Base-by-base conservation (phyloP, 108 stramenopile genomes). In the Discostella stelligeroides region DNA sequence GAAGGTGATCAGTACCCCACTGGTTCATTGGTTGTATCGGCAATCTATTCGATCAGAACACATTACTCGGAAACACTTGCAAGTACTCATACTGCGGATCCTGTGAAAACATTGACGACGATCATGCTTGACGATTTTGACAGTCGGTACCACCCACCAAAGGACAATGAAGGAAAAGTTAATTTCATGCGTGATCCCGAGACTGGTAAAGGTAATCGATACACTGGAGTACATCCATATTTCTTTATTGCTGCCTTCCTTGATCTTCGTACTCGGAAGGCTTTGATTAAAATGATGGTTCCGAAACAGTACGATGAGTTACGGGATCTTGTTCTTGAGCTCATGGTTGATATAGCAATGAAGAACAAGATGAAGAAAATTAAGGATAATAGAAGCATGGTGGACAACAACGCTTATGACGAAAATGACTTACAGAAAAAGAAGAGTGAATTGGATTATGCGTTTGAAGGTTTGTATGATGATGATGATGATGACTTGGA, bases 1-100 rank as follows among this genome's bases (percentile, higher is more conserved):
- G 55, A 56, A 56, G 55, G 30, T 17, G 30, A 56, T 25, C 27
- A 27, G 28, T 37, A 56, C 30, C 55, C 55, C 25, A 37, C 55
- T 37, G 55, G 55, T 17, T 56, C 13, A 6, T 56, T 56, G 55
- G 55, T 56, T 11, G 28, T 34, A 37, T 56, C 10, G 1, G 55
- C 30, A 1, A 15, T 56, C 5, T 34, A 21, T 34, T 6, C 10
- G 14, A 56, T 34, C 29, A 11, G 49, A 30, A 28, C 13, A 15
- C 55, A 56, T 29, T 27, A 37, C n/a, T 25, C 29, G 5, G 15
- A 56, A 25, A 21, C 29, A 30, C 30, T 56, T n/a, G n/a, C 10
- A 25, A 50, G 18, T 50, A 0, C 17, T 18, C 18, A 24, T 50
- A 12, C 49, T 50, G 23, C 12, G 25, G 21, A 50, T 9, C 21